Base-by-base conservation (phyloP, 2,329 filamentous ascomycete species). In the Trichoderma sp. region DNA sequence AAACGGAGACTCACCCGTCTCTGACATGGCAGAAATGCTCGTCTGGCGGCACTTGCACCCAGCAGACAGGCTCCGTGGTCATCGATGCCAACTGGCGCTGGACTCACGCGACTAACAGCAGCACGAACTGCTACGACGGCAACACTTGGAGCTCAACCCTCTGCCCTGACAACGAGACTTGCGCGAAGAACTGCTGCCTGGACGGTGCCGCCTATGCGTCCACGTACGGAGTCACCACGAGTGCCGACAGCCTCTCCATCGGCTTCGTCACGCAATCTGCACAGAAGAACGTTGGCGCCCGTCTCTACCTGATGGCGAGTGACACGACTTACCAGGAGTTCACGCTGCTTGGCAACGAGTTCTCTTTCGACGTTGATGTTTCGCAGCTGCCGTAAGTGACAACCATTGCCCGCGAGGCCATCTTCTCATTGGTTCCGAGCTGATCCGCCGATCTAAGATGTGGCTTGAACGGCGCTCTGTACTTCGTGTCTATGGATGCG, bases 351-450 rank as follows among this genome's bases (percentile, higher is more conserved):
- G 86, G 86, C 76, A 83, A 88, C 72, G 89, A 91, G 76, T 88
- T 91, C 77, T 88, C 87, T 63, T 90, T 91, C 67, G 88, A 90
- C 63, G 88, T 90, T 28, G 89, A 91, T 73, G 85, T 90, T 51
- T 90, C 88, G 21, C 34, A 39, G 19, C 24, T 66, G 12, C 54
- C 54, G 63, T 64, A 45, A 58, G 62, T 58, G 58, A 28, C 19
- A 26, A 21, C n/a, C 19, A 2, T 3, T 15, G 3, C 24, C 5
- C 14, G 7, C 9, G 7, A 24, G 12, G 34, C 34, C 9, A 39
- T 44, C 4, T 24, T 52, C 9, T 19, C 12, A 6, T 12, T 39
- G 3, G 12, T 6, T 30, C 26, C 9, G 2, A 7, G 26, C 50
- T 58, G 58, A 58, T 15, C 21, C 2, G 17, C 21, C 5, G 47